Conservation (phyloP, 441 rosid species). For the Populus tomentosa region DNA sequence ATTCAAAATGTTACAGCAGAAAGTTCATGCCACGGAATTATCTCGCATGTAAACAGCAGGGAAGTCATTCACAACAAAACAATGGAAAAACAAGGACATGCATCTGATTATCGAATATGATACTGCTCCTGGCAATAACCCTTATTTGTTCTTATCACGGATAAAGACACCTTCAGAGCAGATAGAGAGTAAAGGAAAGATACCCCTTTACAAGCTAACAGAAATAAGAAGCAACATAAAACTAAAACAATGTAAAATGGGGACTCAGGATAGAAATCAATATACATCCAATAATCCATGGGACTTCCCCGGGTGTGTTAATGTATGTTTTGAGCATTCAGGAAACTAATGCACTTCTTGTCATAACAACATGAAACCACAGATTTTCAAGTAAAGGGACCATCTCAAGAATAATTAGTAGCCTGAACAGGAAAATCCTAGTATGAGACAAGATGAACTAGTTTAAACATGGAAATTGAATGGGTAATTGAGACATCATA, state of each 20-base stretch:
- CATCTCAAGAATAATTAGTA: neutral
- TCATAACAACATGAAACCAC: neutral
- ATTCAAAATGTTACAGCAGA: neutral
- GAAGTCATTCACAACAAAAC: neutral
- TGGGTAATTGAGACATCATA: constrained; percentile 20
- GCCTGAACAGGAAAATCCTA: neutral
- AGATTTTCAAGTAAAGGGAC: neutral
- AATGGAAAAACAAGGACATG: neutral
- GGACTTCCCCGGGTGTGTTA: neutral
- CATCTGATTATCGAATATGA: neutral
- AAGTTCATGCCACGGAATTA: neutral
- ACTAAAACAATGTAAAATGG: neutral
- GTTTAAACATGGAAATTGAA: neutral
- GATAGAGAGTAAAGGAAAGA: neutral
- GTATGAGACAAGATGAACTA: neutral
- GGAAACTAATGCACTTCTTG: neutral
- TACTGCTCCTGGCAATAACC: neutral
- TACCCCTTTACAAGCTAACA: neutral
- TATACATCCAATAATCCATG: neutral
- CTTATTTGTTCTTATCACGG: neutral
- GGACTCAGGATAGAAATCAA: neutral
- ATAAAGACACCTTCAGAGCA: neutral
- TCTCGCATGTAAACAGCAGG: neutral
- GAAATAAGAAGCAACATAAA: neutral
- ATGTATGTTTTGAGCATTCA: neutral